Conservation (phyloP, 768 basidiomycete species). For the Mycena crocata region DNA sequence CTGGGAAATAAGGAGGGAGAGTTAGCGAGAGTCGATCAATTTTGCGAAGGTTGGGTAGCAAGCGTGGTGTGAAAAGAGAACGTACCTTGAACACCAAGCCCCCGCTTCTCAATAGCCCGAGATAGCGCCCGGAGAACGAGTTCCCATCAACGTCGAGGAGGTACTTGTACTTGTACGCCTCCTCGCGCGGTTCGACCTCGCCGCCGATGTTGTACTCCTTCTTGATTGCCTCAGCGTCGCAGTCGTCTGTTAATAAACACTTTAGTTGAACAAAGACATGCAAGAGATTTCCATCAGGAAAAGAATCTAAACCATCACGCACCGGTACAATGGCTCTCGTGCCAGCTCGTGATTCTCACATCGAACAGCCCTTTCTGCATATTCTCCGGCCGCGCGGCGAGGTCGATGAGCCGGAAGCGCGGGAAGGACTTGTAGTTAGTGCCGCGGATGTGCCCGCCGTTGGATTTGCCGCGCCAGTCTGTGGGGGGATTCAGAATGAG, state of each 20-base stretch:
- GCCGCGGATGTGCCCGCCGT: slow-evolving; percentile 31
- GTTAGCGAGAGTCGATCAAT: not conserved
- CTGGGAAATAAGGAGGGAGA: not conserved
- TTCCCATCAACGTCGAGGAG: slow-evolving; percentile 34
- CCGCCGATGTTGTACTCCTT: slow-evolving; percentile 23
- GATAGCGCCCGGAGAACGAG: slow-evolving; percentile 32
- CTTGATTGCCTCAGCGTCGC: slow-evolving; percentile 24
- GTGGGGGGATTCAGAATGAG: not conserved
- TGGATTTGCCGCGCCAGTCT: slow-evolving; percentile 36
- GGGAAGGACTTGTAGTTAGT: slow-evolving; percentile 27
- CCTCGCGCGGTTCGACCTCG: slow-evolving; percentile 22
- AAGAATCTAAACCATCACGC: not conserved
- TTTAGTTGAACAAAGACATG: no score
- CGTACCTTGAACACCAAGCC: slow-evolving; percentile 34
- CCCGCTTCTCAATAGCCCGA: slow-evolving; percentile 30
- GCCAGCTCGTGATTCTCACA: slow-evolving; percentile 27
- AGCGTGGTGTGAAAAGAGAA: no score
- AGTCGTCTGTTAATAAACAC: slow-evolving; percentile 16
- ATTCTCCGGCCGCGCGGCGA: slow-evolving; percentile 21
- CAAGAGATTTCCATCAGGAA: not conserved
- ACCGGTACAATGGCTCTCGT: slow-evolving; percentile 29
- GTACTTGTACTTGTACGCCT: slow-evolving; percentile 33
- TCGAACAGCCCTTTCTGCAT: slow-evolving; percentile 16
- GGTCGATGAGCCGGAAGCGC: slow-evolving; percentile 29
- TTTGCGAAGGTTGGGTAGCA: no score